Evolutionary conservation across 2,329 filamentous ascomycete genomes (phyloP).

Genomic region (Aspergillus awamori): DNA sequence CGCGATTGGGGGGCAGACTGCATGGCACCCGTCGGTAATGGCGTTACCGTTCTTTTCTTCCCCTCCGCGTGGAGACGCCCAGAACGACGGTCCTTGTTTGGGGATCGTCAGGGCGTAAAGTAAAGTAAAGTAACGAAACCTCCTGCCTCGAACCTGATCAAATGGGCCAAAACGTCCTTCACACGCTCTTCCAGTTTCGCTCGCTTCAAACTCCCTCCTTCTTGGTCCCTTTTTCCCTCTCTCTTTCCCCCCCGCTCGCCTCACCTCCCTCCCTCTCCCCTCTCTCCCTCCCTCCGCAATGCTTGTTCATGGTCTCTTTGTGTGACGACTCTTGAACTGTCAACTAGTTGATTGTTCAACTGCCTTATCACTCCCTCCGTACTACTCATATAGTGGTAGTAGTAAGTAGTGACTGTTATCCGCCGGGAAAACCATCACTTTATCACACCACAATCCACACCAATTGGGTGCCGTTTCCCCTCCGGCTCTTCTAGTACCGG

Average conservation of each 20-base stretch:
- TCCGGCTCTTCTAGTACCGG: slow-evolving; percentile 4
- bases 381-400: neutral
- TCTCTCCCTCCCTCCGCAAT: slow-evolving; percentile 14
- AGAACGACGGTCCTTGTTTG: slow-evolving; percentile 21
- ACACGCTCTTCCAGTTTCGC: neutral
- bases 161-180: slow-evolving; percentile 1
- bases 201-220: slow-evolving; percentile 2
- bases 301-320: slow-evolving; percentile 18
- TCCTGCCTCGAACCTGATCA: slow-evolving; percentile 11
- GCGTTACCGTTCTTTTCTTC: slow-evolving; percentile 4
- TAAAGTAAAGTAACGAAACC: slow-evolving; percentile 1
- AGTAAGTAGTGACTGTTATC: neutral
- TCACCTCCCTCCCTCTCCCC: neutral
- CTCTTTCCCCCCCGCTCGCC: neutral
- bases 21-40: slow-evolving; percentile 7
- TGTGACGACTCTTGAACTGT: neutral
- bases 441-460: neutral
- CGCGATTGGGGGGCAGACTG: neutral
- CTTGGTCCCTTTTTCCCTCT: slow-evolving; percentile 2
- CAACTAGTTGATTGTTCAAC: neutral
- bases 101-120: slow-evolving; percentile 26
- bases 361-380: neutral
- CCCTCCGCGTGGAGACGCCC: slow-evolving; percentile 19
- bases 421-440: neutral
- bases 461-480: neutral